A percentile compares a stretch with the other conserved stretches of the same genome.
Evolutionary conservation across 352 stramenopile species (phyloP).

Genomic region (Globisporangium apiculatum): DNA sequence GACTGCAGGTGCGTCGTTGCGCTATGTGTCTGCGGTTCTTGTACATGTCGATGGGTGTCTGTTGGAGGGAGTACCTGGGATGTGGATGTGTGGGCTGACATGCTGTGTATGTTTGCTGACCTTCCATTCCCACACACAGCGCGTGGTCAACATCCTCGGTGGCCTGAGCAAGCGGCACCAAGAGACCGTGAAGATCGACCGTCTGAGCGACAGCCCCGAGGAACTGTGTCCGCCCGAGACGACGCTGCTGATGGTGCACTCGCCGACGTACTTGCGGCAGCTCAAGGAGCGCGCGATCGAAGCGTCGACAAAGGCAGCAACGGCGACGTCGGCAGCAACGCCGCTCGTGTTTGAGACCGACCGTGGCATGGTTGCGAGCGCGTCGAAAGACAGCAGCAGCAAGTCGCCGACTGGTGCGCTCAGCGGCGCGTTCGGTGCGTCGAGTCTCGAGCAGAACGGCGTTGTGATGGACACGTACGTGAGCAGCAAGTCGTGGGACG

Average conservation of each 20-base stretch:
- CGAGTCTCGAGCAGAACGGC: constrained; percentile 53
- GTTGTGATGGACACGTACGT: constrained; percentile 82
- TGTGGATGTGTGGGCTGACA: too few relatives aligned
- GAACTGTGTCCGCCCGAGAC: constrained; percentile 70
- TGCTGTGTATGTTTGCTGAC: too few relatives aligned
- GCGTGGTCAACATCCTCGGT: constrained; percentile 63
- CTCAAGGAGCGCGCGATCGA: constrained; percentile 60
- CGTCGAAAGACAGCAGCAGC: constrained; percentile 23
- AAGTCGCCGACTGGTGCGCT: constrained; percentile 33
- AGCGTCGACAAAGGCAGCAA: constrained; percentile 30
- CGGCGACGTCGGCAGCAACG: constrained; percentile 21
- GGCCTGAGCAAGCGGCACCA: constrained; percentile 57
- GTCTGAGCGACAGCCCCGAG: constrained; percentile 55
- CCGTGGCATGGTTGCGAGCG: constrained; percentile 45
- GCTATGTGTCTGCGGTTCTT: constrained; percentile 4
- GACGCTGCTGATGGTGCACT: constrained; percentile 76
- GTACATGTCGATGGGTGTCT: background rate
- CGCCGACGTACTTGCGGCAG: constrained; percentile 69
- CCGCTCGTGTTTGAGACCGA: constrained; percentile 79
- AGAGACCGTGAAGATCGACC: constrained; percentile 60
- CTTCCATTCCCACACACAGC: constrained; percentile 18
- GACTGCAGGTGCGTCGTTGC: constrained; percentile 54
- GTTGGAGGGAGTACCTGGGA: too few relatives aligned
- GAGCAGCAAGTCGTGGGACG: constrained; percentile 80
- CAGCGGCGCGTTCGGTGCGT: constrained; percentile 62